A percentile compares a stretch with the other conserved stretches of the same genome.
Conservation (phyloP, 352 stramenopile genomes). For the Globisporangium canariense region DNA sequence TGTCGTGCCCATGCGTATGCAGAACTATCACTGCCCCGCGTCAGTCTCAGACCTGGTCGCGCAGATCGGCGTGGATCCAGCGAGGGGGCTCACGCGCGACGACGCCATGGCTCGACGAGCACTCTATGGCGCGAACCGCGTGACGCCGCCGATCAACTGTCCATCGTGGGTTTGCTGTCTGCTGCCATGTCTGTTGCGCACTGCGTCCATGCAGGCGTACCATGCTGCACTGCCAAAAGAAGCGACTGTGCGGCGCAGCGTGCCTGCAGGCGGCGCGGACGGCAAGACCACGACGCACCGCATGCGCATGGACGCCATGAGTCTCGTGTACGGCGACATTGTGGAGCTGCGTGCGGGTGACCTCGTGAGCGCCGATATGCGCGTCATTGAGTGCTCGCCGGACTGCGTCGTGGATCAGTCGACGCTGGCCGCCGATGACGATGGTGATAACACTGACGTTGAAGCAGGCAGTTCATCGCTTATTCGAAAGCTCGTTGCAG, state of each 20-base stretch:
- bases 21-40: constrained; percentile 39
- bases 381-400: constrained; percentile 71
- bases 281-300: constrained; percentile 45
- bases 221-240: constrained; percentile 82
- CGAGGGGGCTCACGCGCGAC: constrained; percentile 59
- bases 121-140: constrained; percentile 85
- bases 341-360: constrained; percentile 88
- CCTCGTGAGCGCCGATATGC: constrained; percentile 86
- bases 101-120: constrained; percentile 65
- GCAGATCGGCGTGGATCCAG: constrained; percentile 54
- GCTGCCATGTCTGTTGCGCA: constrained; percentile 91
- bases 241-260: constrained; percentile 76
- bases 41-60: constrained; percentile 56
- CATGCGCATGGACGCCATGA: constrained; percentile 89
- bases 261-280: constrained; percentile 3
- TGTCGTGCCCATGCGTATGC: background rate
- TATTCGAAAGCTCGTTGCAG: constrained; percentile 36
- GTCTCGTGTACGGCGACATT: constrained; percentile 91
- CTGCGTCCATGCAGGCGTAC: constrained; percentile 90
- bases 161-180: constrained; percentile 93
- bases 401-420: constrained; percentile 76
- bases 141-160: constrained; percentile 90
- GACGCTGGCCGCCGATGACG: constrained; percentile 32
- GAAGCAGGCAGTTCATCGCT: constrained; percentile 19
- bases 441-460: constrained; percentile 22